phyloP scores from a whole-genome alignment of 2,329 filamentous ascomycete species.

The Fusarium algeriense region DNA sequence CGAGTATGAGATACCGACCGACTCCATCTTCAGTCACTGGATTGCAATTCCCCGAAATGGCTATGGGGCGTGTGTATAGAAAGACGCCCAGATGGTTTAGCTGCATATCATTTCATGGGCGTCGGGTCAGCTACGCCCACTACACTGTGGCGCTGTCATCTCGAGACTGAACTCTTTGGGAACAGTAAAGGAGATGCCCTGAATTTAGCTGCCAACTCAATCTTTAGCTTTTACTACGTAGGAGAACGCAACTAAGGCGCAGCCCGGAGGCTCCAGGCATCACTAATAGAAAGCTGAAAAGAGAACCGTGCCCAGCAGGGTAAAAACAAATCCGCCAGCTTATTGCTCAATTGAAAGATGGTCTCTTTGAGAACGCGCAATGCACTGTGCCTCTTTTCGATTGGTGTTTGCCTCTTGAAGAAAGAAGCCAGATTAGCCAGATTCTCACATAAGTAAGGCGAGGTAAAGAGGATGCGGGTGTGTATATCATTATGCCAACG shows the following conservation, averaged over 20 bases:
- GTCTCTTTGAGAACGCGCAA: slow-evolving; percentile 15
- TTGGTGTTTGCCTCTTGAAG: slow-evolving; percentile 1
- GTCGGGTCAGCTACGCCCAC: slow-evolving; percentile 40
- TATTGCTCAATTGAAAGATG: not conserved
- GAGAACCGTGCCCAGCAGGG: slow-evolving; percentile 13
- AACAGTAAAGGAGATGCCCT: slow-evolving; percentile 25
- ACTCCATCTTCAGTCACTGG: slow-evolving; percentile 7
- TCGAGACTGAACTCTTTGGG: slow-evolving; percentile 19
- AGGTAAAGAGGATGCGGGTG: slow-evolving; percentile 27
- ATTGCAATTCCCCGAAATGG: slow-evolving; percentile 21
- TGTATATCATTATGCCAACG: slow-evolving; percentile 5
- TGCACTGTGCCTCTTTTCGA: slow-evolving; percentile 24
- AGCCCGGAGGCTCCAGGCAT: slow-evolving; percentile 12
- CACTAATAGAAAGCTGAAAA: slow-evolving; percentile 18
- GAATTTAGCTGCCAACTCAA: slow-evolving; percentile 46
- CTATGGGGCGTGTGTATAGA: slow-evolving; percentile 34
- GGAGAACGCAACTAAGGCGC: slow-evolving; percentile 28
- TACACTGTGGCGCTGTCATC: slow-evolving; percentile 30
- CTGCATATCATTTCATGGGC: slow-evolving; percentile 31
- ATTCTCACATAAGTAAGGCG: slow-evolving; percentile 39
- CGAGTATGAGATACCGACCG: slow-evolving; percentile 16
- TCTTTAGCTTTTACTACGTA: slow-evolving; percentile 27
- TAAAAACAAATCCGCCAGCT: slow-evolving; percentile 3
- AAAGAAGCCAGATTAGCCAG: slow-evolving; percentile 24
- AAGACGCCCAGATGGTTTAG: slow-evolving; percentile 38